These are phyloP conservation scores for Penicillium salamii DNA, from an alignment of 495 filamentous ascomycete genomes.

Conservation along the genomic window DNA sequence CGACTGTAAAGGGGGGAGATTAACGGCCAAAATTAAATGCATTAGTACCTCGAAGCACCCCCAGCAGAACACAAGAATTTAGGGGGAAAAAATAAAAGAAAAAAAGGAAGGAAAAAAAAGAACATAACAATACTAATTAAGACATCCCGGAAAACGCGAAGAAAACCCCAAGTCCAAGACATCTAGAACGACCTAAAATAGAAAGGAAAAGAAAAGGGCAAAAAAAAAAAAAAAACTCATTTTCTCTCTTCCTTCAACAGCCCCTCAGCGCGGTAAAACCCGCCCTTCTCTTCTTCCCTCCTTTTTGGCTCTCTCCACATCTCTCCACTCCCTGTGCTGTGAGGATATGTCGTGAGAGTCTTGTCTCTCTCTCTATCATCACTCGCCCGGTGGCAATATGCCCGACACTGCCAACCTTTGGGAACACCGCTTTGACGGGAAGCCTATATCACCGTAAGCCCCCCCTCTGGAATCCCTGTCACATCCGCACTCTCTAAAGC, in stretches of 20 bases:
- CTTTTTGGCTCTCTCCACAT: slow-evolving; percentile 2
- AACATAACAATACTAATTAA: background rate
- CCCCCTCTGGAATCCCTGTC: no score
- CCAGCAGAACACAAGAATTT: background rate
- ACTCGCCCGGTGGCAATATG: slow-evolving; percentile 20
- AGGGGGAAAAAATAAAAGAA: background rate
- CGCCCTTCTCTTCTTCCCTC: slow-evolving; percentile 14
- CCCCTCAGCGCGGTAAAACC: slow-evolving; percentile 22
- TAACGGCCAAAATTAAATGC: background rate
- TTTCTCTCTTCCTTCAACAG: background rate
- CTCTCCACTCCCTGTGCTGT: slow-evolving; percentile 19
- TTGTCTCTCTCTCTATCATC: slow-evolving; percentile 1
- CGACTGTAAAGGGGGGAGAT: background rate
- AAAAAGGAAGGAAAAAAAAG: background rate
- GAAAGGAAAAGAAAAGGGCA: background rate
- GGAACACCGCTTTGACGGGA: slow-evolving; percentile 24
- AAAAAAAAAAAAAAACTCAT: slow-evolving; percentile 9
- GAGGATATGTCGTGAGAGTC: slow-evolving; percentile 19
- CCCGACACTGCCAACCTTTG: slow-evolving; percentile 13
- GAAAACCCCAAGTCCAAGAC: background rate
- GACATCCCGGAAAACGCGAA: background rate
- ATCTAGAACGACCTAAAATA: background rate
- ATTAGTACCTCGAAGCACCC: background rate
- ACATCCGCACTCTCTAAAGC: background rate
- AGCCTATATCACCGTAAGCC: slow-evolving; percentile 25